phyloP scores from a whole-genome alignment of 352 stramenopile species.

The Phytophthora pistaciae region DNA sequence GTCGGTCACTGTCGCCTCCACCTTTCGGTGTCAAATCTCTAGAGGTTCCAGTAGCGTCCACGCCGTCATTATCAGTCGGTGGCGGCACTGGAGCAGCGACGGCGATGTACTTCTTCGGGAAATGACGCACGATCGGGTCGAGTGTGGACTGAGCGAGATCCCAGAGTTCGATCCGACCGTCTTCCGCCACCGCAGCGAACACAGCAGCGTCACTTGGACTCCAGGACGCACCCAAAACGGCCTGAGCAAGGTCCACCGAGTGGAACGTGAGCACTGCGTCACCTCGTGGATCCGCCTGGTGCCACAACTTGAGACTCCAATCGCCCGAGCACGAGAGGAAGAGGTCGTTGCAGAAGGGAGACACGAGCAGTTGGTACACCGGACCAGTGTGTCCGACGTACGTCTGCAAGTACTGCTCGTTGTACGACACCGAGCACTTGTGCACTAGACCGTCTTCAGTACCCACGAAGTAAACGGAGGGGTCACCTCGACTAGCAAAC shows the following conservation, averaged over 20 bases:
- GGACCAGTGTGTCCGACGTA: slow-evolving; percentile 90
- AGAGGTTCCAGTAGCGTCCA: slow-evolving; percentile 11
- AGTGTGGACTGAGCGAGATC: slow-evolving; percentile 87
- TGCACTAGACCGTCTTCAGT: slow-evolving; percentile 94
- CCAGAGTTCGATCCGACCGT: slow-evolving; percentile 94
- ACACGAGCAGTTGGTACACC: slow-evolving; percentile 91
- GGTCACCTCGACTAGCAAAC: slow-evolving; percentile 80
- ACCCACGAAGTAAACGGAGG: slow-evolving; percentile 90
- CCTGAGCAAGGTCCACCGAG: slow-evolving; percentile 80
- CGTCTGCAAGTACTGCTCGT: slow-evolving; percentile 94
- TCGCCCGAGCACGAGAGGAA: slow-evolving; percentile 92
- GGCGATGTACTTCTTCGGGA: slow-evolving; percentile 63
- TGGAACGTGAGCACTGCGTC: slow-evolving; percentile 68
- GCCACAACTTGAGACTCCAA: slow-evolving; percentile 92
- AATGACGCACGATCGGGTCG: slow-evolving; percentile 85
- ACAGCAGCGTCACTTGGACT: slow-evolving; percentile 84
- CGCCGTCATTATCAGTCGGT: slow-evolving; percentile 3
- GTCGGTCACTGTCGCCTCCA: slow-evolving; percentile 3
- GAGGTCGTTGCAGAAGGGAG: slow-evolving; percentile 83
- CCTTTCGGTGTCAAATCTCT: slow-evolving; percentile 27
- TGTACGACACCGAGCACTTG: slow-evolving; percentile 94
- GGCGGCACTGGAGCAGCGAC: slow-evolving; percentile 16
- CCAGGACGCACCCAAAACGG: slow-evolving; percentile 89
- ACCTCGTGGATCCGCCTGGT: slow-evolving; percentile 61
- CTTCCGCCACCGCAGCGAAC: slow-evolving; percentile 88